Evolutionary conservation across 768 basidiomycete species (phyloP).

Genomic region (Naganishia onofrii): DNA sequence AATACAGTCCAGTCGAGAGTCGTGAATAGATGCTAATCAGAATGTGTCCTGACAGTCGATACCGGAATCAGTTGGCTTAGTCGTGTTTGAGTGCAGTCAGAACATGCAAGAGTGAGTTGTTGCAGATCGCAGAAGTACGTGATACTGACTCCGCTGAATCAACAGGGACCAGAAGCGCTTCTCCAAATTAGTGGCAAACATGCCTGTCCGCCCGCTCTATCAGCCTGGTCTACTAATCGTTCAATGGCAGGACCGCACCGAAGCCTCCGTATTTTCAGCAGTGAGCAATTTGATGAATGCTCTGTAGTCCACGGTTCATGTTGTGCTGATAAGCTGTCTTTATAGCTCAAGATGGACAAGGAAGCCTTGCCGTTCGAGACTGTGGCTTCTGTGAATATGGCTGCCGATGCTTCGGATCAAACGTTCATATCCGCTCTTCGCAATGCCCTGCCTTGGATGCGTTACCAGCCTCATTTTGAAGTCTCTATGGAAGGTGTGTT

Average conservation of each 20-base stretch:
- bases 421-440: conserved; percentile 18
- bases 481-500: conserved; percentile 19
- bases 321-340: neutral
- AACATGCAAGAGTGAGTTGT: neutral
- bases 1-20: neutral
- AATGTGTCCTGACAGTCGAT: neutral
- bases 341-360: neutral
- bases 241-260: conserved; percentile 4
- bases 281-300: conserved; percentile 5
- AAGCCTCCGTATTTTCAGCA: neutral
- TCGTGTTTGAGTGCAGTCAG: conserved; percentile 26
- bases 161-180: conserved; percentile 9
- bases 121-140: neutral
- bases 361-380: conserved; percentile 9
- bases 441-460: conserved; percentile 24
- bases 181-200: neutral
- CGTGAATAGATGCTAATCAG: neutral
- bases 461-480: neutral
- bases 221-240: conserved; percentile 24
- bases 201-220: conserved; percentile 16
- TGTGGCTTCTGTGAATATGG: conserved; percentile 18
- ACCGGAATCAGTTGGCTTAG: conserved; percentile 9
- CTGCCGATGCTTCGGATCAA: conserved; percentile 26
- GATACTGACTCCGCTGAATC: neutral
- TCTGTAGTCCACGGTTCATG: neutral